phyloP scores from a whole-genome alignment of 768 basidiomycete species.

The Phylloporus scabripes region DNA sequence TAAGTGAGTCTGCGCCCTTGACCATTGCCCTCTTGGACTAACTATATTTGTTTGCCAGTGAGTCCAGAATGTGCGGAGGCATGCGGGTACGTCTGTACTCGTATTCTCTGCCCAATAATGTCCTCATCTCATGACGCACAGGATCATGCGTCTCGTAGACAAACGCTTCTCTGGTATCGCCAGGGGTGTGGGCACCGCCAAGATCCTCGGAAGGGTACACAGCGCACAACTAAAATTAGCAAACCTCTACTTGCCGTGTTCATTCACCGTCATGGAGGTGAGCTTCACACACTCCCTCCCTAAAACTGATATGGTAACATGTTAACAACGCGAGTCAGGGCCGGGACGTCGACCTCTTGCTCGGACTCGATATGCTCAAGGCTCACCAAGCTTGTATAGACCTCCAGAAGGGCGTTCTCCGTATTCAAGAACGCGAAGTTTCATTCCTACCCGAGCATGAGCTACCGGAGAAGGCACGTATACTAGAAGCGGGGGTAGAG shows the following conservation, averaged over 20 bases:
- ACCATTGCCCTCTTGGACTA: slow-evolving; percentile 4
- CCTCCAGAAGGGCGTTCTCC: slow-evolving; percentile 78
- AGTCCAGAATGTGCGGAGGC: slow-evolving; percentile 87
- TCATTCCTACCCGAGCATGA: slow-evolving; percentile 91
- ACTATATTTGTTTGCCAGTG: slow-evolving; percentile 43
- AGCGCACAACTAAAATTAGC: slow-evolving; percentile 86
- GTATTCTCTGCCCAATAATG: not conserved
- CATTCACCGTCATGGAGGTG: slow-evolving; percentile 95
- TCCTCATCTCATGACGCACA: slow-evolving; percentile 25
- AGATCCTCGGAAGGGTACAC: slow-evolving; percentile 92
- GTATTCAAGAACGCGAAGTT: slow-evolving; percentile 90
- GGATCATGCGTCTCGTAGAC: slow-evolving; percentile 92
- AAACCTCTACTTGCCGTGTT: slow-evolving; percentile 80
- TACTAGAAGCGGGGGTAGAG: slow-evolving; percentile 32
- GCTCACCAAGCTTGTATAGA: slow-evolving; percentile 97
- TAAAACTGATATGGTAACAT: not conserved
- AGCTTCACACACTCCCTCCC: slow-evolving; percentile 5
- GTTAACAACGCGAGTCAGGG: slow-evolving; percentile 45
- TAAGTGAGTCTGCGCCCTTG: slow-evolving; percentile 49
- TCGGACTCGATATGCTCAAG: slow-evolving; percentile 99
- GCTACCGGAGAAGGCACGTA: slow-evolving; percentile 75
- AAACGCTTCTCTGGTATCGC: slow-evolving; percentile 85
- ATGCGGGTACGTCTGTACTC: slow-evolving; percentile 62
- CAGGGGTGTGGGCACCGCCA: slow-evolving; percentile 89
- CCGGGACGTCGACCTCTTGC: slow-evolving; percentile 87